These are phyloP conservation scores for Ophiostoma pallidulum DNA, from an alignment of 2,329 filamentous ascomycete genomes.

Conservation along the genomic window DNA sequence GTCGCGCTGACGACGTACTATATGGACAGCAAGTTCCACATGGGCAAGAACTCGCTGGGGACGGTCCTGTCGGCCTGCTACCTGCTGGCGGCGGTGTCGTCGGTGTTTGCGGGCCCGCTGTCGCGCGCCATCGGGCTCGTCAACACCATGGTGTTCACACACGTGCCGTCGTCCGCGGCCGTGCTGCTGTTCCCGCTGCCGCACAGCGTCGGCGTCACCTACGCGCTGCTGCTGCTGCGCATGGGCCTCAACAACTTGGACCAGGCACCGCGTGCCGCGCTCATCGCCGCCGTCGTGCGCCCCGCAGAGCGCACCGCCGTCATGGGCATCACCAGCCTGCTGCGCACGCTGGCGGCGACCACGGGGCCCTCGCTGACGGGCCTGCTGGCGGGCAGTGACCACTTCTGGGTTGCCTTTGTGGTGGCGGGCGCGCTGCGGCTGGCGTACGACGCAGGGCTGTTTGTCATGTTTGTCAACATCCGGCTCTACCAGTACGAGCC, in stretches of 20 bases:
- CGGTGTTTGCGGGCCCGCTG: slow-evolving; percentile 48
- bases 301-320: slow-evolving; percentile 57
- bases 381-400: slow-evolving; percentile 38
- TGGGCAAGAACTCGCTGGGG: slow-evolving; percentile 48
- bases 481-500: slow-evolving; percentile 38
- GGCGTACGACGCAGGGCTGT: slow-evolving; percentile 49
- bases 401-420: slow-evolving; percentile 55
- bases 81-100: slow-evolving; percentile 43
- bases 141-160: slow-evolving; percentile 56
- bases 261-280: slow-evolving; percentile 55
- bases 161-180: slow-evolving; percentile 52
- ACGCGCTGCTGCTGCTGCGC: slow-evolving; percentile 47
- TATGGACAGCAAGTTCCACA: slow-evolving; percentile 45
- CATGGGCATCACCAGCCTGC: slow-evolving; percentile 57
- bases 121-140: slow-evolving; percentile 50
- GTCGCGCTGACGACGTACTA: slow-evolving; percentile 50
- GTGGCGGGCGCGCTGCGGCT: slow-evolving; percentile 43
- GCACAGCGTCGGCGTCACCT: slow-evolving; percentile 38
- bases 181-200: slow-evolving; percentile 52
- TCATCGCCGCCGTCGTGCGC: slow-evolving; percentile 57
- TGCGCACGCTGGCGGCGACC: slow-evolving; percentile 50
- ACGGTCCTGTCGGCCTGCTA: slow-evolving; percentile 47
- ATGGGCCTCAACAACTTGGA: slow-evolving; percentile 60
- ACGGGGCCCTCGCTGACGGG: slow-evolving; percentile 47
- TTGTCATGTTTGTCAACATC: slow-evolving; percentile 50